A percentile compares a stretch with the other conserved stretches of the same genome.
Evolutionary conservation across 78 protist species (phyloP).

Genomic region (slime mould (Dictyostelium discoideum)): DNA sequence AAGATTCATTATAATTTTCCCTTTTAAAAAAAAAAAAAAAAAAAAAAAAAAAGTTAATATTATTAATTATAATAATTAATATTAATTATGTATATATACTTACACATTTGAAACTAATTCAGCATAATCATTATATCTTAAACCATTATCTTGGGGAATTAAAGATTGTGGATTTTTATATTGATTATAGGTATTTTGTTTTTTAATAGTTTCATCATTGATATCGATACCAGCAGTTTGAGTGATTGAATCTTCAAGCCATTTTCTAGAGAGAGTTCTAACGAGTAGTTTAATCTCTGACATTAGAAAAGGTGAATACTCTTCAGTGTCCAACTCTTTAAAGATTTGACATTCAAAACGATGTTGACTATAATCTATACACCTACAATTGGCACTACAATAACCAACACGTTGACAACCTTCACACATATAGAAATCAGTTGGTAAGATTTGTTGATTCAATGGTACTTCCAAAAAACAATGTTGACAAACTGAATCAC

Average conservation of each 20-base stretch:
- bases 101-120: slow-evolving; percentile 74
- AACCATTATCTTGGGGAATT: slow-evolving; percentile 78
- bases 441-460: not conserved
- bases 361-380: slow-evolving; percentile 44
- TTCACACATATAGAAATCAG: slow-evolving; percentile 46
- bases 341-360: slow-evolving; percentile 52
- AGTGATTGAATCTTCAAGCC: slow-evolving; percentile 37
- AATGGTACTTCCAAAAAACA: slow-evolving; percentile 70
- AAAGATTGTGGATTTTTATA: not conserved
- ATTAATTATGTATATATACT: not conserved
- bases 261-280: slow-evolving; percentile 66
- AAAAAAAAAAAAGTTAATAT: not conserved
- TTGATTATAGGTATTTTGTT: not conserved
- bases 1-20: slow-evolving; percentile 18
- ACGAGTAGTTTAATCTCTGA: slow-evolving; percentile 65
- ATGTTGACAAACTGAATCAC: slow-evolving; percentile 64
- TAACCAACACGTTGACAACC: slow-evolving; percentile 55
- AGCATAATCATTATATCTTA: slow-evolving; percentile 66
- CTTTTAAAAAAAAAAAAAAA: not conserved
- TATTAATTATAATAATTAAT: not conserved
- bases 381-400: slow-evolving; percentile 24
- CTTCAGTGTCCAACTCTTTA: slow-evolving; percentile 21
- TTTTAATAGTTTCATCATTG: not conserved
- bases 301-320: slow-evolving; percentile 36
- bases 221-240: not conserved